A percentile compares a stretch with the other conserved stretches of the same genome.
Evolutionary conservation across 2,329 filamentous ascomycete species (phyloP).

Genomic region (Colletotrichum australisinense): DNA sequence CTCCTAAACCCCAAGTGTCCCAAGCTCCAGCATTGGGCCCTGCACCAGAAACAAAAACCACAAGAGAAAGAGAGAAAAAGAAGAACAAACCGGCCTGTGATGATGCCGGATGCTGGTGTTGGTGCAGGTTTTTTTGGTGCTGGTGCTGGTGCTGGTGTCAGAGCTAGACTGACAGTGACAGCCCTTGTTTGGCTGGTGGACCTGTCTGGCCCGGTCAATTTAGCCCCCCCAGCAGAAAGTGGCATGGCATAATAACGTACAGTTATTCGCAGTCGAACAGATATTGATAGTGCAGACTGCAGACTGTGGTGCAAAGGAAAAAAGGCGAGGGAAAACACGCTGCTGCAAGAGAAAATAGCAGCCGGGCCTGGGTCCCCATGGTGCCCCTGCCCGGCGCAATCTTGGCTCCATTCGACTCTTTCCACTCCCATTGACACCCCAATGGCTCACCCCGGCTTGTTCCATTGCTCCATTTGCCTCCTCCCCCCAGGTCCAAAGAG

Average conservation of each 20-base stretch:
- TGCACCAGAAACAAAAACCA: neutral
- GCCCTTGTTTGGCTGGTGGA: conserved; percentile 9
- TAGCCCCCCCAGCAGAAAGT: no score
- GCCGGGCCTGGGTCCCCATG: neutral
- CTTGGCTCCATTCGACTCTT: conserved; percentile 30
- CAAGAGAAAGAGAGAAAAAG: neutral
- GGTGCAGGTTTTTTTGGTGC: neutral
- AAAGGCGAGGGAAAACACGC: neutral
- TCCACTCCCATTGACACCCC: conserved; percentile 27
- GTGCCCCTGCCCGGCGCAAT: conserved; percentile 20
- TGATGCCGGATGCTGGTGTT: neutral
- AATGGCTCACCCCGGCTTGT: neutral
- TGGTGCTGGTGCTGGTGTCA: neutral
- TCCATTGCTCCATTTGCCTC: conserved; percentile 1
- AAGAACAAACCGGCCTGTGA: neutral
- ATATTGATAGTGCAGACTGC: no score
- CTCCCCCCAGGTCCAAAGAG: neutral
- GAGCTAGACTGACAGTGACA: conserved; percentile 1
- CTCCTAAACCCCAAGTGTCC: neutral
- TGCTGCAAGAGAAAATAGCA: neutral
- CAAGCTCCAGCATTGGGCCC: conserved; percentile 8
- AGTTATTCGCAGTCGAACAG: neutral
- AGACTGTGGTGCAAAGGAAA: neutral
- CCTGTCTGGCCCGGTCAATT: neutral
- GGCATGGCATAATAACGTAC: neutral